Evolutionary conservation across 345 rosid species (phyloP), one percentile per base, ranked within the genome.

Genomic region (Moricandia arvensis): DNA sequence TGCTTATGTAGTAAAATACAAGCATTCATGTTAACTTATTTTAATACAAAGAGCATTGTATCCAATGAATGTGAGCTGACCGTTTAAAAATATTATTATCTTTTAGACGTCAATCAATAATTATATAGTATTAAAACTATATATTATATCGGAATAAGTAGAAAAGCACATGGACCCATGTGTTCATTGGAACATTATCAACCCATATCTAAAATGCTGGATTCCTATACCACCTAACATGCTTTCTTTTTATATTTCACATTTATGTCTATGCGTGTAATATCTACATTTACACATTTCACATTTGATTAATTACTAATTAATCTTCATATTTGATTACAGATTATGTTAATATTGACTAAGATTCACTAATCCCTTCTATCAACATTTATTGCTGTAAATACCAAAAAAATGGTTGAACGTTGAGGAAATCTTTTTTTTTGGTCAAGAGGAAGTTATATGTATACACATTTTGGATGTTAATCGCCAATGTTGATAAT

Each of bases 101-200:
- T 68, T 61, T 35, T 75, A 61, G 72, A 41, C 0, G 62, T 67
- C 59, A 60, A 69, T 61, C 69, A 68, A 68, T 53, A 72, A 66
- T 47, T 34, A 71, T 64, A 29, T 68, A 34, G 55, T 59, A 75
- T 24, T 3, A 57, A 1, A 43, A 59, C 6, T 66, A 16, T 49
- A 15, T 15, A 16, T 64, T 60, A 51, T 68, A 76, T 69, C 35
- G 61, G 57, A 38, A 63, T 24, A 64, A 41, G 70, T 38, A 64
- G 54, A 58, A 72, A 60, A 60, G 73, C 77, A 78, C 81, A 78
- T 78, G 81, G 73, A 72, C 53, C 81, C 81, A 72, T 78, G 77
- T 78, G 74, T 78, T 49, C 65, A 60, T 66, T 72, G 73, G 74
- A 72, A 8, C 69, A 73, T 72, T 66, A 66, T 72, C 64, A 34